Evolutionary conservation across 352 stramenopile genomes (phyloP), one percentile per base, ranked within the genome.

Genomic region (Phytophthora pseudosyringae): DNA sequence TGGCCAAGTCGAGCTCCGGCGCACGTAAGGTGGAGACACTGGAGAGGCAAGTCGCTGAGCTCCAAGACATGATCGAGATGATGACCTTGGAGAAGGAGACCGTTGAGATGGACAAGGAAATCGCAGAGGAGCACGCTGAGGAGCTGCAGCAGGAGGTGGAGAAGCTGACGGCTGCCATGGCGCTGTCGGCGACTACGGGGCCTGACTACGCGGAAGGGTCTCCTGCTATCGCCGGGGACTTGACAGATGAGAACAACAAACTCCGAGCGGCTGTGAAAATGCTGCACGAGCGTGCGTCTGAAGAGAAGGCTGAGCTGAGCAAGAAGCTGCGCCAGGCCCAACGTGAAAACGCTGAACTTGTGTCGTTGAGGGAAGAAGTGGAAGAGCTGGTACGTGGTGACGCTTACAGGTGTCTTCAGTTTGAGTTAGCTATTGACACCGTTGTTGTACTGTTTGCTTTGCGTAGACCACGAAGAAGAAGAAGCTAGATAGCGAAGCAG

Each of bases 41-140:
- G 2, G 73, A 91, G 60, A 78, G 75, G 18, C 81, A 94, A 50
- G 50, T 93, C 8, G 71, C 69, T 7, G 87, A 97, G 63, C 69
- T 91, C 8, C 78, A 94, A 43, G 88, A 93, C 31, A 86, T 90
- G 78, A 75, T 97, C 9, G 89, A 97, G 69, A 88, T 89, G 59
- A 76, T 95, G 64, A 89, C 79, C 3, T 75, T 97, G 21, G 89
- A 97, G 39, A 95, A 95, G 59, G 89, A 97, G 43, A 94, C 88
- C 4, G 56, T 95, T 16, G 87, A 93, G 43, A 93, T 94, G 86
- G 87, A 97, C 49, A 93, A 94, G 49, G 89, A 95, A 55, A 95
- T 95, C 55, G 87, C 89, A 0, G 86, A 97, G 54, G 89, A 97
- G 48, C 75, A 83, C 18, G 81, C 90, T 0, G 86, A 94, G 26